Evolutionary conservation across 164 flowering plant genomes (phyloP).

Genomic region (Nymphaea thermarum): DNA sequence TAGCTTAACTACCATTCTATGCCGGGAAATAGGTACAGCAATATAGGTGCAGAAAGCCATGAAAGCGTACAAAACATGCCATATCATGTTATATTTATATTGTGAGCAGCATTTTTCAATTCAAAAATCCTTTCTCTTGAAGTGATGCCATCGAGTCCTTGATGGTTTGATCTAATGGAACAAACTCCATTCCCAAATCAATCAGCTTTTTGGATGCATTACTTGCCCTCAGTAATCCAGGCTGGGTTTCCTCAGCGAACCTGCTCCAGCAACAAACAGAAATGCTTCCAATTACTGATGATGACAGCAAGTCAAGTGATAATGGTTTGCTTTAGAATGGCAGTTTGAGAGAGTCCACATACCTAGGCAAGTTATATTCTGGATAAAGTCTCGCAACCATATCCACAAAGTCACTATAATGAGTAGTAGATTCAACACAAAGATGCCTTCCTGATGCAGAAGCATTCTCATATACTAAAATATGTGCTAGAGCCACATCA

Average conservation of each 20-base stretch:
- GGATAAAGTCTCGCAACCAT: background rate
- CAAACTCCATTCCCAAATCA: constrained; percentile 66
- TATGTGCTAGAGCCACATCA: constrained; percentile 85
- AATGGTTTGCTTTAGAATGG: background rate
- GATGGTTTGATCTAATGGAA: constrained; percentile 76
- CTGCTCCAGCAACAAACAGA: background rate
- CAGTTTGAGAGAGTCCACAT: constrained; percentile 4
- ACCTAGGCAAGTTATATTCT: constrained; percentile 34
- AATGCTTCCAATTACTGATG: background rate
- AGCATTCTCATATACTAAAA: constrained; percentile 65
- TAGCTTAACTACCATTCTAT: background rate
- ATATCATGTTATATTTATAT: too few species aligned
- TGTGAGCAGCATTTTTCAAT: constrained; percentile 16
- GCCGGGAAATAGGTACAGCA: background rate
- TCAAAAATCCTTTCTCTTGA: constrained; percentile 51
- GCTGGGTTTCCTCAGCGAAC: background rate
- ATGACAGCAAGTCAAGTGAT: background rate
- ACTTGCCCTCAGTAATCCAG: background rate
- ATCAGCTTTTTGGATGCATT: constrained; percentile 53
- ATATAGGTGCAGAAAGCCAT: background rate
- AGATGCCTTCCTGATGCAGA: constrained; percentile 40
- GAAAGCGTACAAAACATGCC: background rate
- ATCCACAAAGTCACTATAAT: background rate
- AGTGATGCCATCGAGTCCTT: constrained; percentile 72
- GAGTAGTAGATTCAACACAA: constrained; percentile 19